These are phyloP conservation scores for Paraglomus brasilianum DNA, from an alignment of 192 early-diverging fungal species.

Conservation along the genomic window DNA sequence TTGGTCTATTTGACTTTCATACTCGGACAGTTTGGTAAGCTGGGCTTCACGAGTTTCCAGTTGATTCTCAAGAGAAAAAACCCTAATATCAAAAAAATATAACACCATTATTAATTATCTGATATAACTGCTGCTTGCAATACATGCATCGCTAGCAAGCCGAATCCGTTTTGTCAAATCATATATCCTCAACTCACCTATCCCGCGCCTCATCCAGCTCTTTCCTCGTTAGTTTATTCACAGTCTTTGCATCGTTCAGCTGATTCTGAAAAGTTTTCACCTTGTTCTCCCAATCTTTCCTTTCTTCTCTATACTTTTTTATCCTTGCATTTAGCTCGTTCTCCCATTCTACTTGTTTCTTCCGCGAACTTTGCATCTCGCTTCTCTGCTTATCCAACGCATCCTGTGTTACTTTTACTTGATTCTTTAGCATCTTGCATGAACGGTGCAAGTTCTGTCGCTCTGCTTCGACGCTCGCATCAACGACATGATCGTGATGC, in stretches of 20 bases:
- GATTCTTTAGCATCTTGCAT: conserved; percentile 45
- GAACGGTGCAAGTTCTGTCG: conserved; percentile 54
- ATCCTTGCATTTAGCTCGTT: conserved; percentile 49
- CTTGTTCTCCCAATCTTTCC: conserved; percentile 46
- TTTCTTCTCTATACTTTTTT: conserved; percentile 47
- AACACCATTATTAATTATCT: not conserved
- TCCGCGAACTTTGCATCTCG: conserved; percentile 45
- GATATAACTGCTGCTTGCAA: conserved; percentile 9
- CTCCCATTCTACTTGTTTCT: conserved; percentile 58
- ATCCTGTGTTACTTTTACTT: conserved; percentile 42
- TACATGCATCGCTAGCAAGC: conserved; percentile 5
- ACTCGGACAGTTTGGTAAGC: conserved; percentile 47
- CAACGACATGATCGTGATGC: conserved; percentile 55
- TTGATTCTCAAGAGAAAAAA: conserved; percentile 47
- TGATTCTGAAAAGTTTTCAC: conserved; percentile 42
- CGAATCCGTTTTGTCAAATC: not conserved
- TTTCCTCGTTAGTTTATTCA: not conserved
- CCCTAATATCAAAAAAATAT: conserved; percentile 32
- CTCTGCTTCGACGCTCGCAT: conserved; percentile 54
- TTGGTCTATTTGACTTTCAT: conserved; percentile 49
- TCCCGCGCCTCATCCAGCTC: conserved; percentile 36
- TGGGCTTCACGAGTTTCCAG: conserved; percentile 46
- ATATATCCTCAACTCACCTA: conserved; percentile 29
- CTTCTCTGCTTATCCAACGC: conserved; percentile 47
- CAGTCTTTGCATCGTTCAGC: conserved; percentile 38